Percentiles rank a stretch among this genome's conserved stretches.
Conservation (phyloP, 768 basidiomycete genomes). For the Boletus eberwhitei region DNA sequence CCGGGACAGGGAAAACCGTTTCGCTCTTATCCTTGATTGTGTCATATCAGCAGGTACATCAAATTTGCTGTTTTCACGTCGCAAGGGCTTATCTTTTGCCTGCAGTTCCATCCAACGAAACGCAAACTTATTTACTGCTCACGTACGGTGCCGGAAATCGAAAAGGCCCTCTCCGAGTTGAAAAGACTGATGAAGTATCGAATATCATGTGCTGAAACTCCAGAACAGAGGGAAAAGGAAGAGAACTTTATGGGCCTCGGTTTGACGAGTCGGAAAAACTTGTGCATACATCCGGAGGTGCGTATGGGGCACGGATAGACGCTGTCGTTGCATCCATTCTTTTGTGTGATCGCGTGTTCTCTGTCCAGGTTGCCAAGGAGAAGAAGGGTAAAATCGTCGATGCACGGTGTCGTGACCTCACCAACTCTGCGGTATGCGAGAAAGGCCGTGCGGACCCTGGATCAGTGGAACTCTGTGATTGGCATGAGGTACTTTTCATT, state of each 20-base stretch:
- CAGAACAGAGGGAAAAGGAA: slow-evolving; percentile 76
- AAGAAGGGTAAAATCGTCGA: slow-evolving; percentile 99
- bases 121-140: slow-evolving; percentile 98
- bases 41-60: slow-evolving; percentile 88
- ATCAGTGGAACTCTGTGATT: slow-evolving; percentile 87
- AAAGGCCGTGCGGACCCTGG: slow-evolving; percentile 84
- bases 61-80: not conserved
- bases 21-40: slow-evolving; percentile 93
- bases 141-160: slow-evolving; percentile 98
- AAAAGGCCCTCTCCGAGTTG: slow-evolving; percentile 94
- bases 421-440: slow-evolving; percentile 78
- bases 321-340: not conserved
- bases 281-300: slow-evolving; percentile 94
- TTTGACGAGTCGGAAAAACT: slow-evolving; percentile 91
- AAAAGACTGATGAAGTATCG: slow-evolving; percentile 93
- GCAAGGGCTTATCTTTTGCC: not conserved
- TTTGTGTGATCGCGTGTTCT: not conserved
- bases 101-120: slow-evolving; percentile 85
- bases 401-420: slow-evolving; percentile 93
- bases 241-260: slow-evolving; percentile 83
- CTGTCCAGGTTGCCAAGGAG: slow-evolving; percentile 81
- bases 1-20: slow-evolving; percentile 98
- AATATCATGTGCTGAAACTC: slow-evolving; percentile 63
- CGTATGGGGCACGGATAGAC: slow-evolving; percentile 13
- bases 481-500: slow-evolving; percentile 78